These are phyloP conservation scores for Aureoboletus auriporus DNA, from an alignment of 768 basidiomycete genomes.

Conservation along the genomic window DNA sequence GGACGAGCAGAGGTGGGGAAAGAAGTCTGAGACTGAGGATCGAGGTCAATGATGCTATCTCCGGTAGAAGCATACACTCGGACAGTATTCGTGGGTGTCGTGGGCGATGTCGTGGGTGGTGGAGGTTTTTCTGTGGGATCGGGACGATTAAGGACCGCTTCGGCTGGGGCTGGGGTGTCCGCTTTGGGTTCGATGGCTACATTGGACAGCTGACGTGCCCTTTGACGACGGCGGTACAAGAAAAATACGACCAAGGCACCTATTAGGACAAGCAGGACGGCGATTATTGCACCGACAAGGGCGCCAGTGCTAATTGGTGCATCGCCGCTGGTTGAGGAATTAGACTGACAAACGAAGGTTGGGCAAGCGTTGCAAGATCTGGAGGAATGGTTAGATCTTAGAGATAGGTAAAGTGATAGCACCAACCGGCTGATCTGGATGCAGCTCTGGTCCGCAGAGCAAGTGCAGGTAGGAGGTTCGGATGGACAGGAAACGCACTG, in stretches of 20 bases:
- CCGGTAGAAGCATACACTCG: conserved; percentile 48
- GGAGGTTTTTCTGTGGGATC: conserved; percentile 68
- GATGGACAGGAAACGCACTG: conserved; percentile 51
- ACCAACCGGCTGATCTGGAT: conserved; percentile 57
- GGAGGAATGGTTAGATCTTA: conserved; percentile 1
- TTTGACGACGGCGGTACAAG: conserved; percentile 60
- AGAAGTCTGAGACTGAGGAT: conserved; percentile 44
- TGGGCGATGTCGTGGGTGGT: conserved; percentile 2
- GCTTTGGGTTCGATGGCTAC: conserved; percentile 38
- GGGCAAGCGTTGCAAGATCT: conserved; percentile 61
- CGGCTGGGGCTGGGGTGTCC: conserved; percentile 72
- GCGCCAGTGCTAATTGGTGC: conserved; percentile 61
- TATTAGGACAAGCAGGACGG: conserved; percentile 55
- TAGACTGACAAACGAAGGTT: conserved; percentile 48
- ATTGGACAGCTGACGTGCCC: conserved; percentile 34
- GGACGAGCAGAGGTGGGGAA: conserved; percentile 9
- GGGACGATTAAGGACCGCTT: conserved; percentile 75
- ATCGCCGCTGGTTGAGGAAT: conserved; percentile 6
- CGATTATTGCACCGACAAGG: conserved; percentile 70
- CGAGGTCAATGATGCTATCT: conserved; percentile 55
- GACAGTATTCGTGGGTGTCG: conserved; percentile 31
- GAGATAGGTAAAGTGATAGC: not conserved
- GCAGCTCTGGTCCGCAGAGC: conserved; percentile 53
- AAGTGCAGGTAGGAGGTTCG: conserved; percentile 49
- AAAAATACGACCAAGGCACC: conserved; percentile 49